Evolutionary conservation across 116 monocot genomes (phyloP), one percentile per base, ranked within the genome.

Genomic region (Trichopus zeylanicus): DNA sequence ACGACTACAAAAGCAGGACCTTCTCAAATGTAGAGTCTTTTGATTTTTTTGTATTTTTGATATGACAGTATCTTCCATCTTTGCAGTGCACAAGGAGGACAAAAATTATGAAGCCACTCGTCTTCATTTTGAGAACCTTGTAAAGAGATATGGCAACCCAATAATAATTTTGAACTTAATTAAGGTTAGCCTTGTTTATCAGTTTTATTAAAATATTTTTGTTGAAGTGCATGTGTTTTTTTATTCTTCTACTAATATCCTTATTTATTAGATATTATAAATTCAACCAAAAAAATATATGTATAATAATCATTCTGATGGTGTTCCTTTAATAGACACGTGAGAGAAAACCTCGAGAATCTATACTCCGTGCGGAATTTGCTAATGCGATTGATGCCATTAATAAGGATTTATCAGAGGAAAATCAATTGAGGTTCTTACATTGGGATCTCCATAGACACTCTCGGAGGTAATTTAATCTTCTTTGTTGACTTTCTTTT

Each of bases 391-490:
- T 93, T 65, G 81, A 80, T 56, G 42, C 55, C 26, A 80, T 93
- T 70, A 93, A 93, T 73, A 85, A 78, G 65, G 75, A 75, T 78
- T 57, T 75, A 27, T 62, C 82, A 53, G 72, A 79, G 51, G 82
- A 93, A 56, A 73, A 70, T 59, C 74, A 38, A 29, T 46, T 93
- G 30, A 88, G 61, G 64, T 93, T 88, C 75, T 74, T 93, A 48
- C 93, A 93, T 56, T 93, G 88, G 88, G 93, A 93, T 71, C 82
- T 93, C 47, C 71, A 81, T 68, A 79, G 62, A 65, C 85, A 85
- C 62, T 77, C 82, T 57, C 59, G 77, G 62, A 78, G 82, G 93
- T 93, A 68, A 42, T 42, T 42, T 16, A 15, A 42, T 13, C 12
- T 42, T 24, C 51, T 24, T n/a, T 42, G 4, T 42, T 42, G 3